Base-by-base conservation (phyloP, 1,139 yeast species). In the Cylindricascospora bacillispora region DNA sequence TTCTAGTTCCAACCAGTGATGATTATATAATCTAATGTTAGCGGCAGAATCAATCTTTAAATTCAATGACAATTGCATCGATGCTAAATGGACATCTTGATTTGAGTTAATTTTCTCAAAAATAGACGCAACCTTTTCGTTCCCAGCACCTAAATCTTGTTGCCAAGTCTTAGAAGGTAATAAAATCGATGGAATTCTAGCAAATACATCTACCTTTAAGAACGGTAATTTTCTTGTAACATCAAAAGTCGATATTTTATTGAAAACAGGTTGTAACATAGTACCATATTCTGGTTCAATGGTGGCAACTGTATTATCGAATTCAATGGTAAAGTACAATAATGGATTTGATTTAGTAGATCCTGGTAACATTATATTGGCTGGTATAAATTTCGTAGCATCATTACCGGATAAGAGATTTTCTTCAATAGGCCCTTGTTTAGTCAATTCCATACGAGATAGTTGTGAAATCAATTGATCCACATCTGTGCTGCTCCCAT, bases 191-290 rank as follows among this genome's bases (percentile, higher is more conserved):
- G 93, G 93, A 33, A 81, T 65, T 38, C 89, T 65, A 31, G 79
- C 75, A 50, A 78, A 85, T 24, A 80, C 66, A 52, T 79, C 85
- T 30, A 83, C 60, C 40, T 70, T 73, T 35, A 73, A 52, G 29
- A 57, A 69, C 49, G 62, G 72, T 49, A 54, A 55, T 52, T 41
- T 56, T 40, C 80, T 70, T 11, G 92, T 76, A 17, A 85, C 93
- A 63, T 89, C 97, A 52, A 89, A 86, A 10, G 86, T 74, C 7
- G 93, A 80, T 15, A 82, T 83, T 43, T 80, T 80, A 53, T 83
- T 86, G 74, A 93, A 89, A 14, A 63, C 61, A 2, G 85, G 81
- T 28, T 60, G 53, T 18, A 65, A 62, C 33, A 73, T 59, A 0
- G 83, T 67, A 10, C 93, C 93, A 34, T 70, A 64, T 25, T 72